Conservation (phyloP, 495 filamentous ascomycete species). For the Neurospora hispaniola region DNA sequence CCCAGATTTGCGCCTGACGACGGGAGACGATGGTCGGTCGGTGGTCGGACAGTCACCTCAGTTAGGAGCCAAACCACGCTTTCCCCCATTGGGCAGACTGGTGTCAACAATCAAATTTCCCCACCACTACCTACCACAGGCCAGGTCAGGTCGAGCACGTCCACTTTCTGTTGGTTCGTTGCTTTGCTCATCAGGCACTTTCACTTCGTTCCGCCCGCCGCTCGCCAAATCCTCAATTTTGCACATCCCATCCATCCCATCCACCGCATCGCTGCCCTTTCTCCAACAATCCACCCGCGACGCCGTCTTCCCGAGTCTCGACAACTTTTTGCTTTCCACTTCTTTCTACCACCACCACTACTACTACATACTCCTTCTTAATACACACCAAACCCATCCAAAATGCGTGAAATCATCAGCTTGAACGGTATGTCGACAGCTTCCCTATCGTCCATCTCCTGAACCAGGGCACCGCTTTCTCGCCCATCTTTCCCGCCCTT, state of each 20-base stretch:
- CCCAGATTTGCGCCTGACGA: background rate
- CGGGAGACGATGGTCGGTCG: background rate
- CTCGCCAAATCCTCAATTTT: slow-evolving; percentile 25
- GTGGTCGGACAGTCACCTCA: slow-evolving; percentile 6
- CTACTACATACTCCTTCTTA: background rate
- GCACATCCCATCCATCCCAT: slow-evolving; percentile 12
- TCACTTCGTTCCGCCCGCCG: slow-evolving; percentile 20
- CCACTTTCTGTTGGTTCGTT: background rate
- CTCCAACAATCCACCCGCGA: slow-evolving; percentile 1
- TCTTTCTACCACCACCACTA: background rate
- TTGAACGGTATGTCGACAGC: slow-evolving; percentile 76
- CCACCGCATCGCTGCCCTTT: background rate
- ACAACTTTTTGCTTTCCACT: slow-evolving; percentile 6
- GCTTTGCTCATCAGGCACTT: background rate
- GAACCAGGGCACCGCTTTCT: background rate
- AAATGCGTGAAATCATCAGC: slow-evolving; percentile 98
- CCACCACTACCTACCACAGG: slow-evolving; percentile 8
- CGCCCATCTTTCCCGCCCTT: background rate
- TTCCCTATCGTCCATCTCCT: background rate
- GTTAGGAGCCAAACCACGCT: slow-evolving; percentile 16
- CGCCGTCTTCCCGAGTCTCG: slow-evolving; percentile 15
- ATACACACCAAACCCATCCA: slow-evolving; percentile 26
- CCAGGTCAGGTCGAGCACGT: background rate
- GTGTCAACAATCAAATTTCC: slow-evolving; percentile 32
- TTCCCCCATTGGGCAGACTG: slow-evolving; percentile 18